Conservation (phyloP, 73 alveolate species). For the Symbiodinium pilosum region DNA sequence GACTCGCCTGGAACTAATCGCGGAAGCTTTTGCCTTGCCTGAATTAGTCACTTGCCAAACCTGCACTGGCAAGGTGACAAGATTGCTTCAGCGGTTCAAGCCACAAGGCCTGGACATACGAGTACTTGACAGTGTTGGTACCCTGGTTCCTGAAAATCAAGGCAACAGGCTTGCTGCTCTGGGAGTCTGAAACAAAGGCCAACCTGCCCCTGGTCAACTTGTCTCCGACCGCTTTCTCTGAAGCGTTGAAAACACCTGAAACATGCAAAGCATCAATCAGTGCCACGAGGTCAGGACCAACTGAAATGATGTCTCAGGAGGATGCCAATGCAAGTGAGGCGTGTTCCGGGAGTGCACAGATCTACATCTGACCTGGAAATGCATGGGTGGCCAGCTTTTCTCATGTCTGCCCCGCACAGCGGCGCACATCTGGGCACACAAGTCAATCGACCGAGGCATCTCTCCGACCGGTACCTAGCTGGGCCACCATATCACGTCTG, state of each 20-base stretch:
- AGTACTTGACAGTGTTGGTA: conserved; percentile 90
- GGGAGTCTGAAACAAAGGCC: not conserved
- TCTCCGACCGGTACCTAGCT: conserved; percentile 98
- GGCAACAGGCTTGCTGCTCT: not conserved
- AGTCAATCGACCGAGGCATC: conserved; percentile 98
- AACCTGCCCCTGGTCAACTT: conserved; percentile 68
- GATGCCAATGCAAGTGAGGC: conserved; percentile 96
- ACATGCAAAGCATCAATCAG: not conserved
- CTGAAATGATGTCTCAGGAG: not conserved
- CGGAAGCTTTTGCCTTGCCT: too few relatives aligned
- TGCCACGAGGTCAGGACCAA: not conserved
- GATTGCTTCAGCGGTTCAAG: not conserved
- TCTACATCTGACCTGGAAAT: conserved; percentile 97
- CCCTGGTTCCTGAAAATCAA: conserved; percentile 61
- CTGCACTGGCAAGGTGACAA: not conserved
- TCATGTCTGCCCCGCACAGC: not conserved
- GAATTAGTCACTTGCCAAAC: not conserved
- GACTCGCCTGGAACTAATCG: too few relatives aligned
- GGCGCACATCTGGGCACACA: conserved; percentile 96
- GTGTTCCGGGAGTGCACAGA: conserved; percentile 98
- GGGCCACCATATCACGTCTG: too few relatives aligned
- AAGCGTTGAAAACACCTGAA: conserved; percentile 60
- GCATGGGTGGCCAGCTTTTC: not conserved
- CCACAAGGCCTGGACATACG: conserved; percentile 37
- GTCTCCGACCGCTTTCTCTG: conserved; percentile 70